phyloP scores from a whole-genome alignment of 169 alveolate genomes.

The Besnoitia besnoiti region DNA sequence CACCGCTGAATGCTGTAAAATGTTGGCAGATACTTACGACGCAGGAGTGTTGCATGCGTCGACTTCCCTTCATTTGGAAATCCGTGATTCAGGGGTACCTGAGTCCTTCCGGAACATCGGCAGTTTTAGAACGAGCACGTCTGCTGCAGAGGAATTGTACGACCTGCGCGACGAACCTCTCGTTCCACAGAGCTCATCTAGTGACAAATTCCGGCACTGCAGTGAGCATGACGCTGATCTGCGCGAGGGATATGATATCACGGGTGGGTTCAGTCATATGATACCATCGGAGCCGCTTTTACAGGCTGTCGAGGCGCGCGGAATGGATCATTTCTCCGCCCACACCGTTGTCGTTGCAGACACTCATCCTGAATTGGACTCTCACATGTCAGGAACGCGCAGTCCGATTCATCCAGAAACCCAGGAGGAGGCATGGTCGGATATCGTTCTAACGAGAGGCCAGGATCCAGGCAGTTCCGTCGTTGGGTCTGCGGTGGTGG shows the following conservation, averaged over 20 bases:
- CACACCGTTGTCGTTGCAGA: neutral
- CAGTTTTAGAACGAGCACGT: neutral
- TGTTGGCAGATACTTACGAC: neutral
- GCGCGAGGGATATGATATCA: neutral
- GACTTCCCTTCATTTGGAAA: neutral
- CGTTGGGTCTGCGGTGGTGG: neutral
- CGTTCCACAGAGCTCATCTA: neutral
- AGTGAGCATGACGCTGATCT: neutral
- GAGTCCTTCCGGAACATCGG: too few relatives aligned
- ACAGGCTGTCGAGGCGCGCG: conserved; percentile 15
- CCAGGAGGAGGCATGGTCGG: conserved; percentile 28
- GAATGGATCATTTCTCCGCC: neutral
- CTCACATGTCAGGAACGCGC: neutral
- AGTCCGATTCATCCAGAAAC: neutral
- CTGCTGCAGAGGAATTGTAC: neutral
- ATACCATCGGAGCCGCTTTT: neutral
- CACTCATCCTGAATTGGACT: neutral
- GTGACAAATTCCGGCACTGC: neutral
- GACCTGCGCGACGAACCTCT: neutral
- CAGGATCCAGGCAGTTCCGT: neutral
- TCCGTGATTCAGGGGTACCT: neutral
- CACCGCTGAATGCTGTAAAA: neutral
- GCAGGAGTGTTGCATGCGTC: neutral
- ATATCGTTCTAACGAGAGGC: conserved; percentile 10
- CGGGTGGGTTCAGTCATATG: neutral